These are phyloP conservation scores for Fusarium sp. DNA, from an alignment of 2,329 filamentous ascomycete genomes.

Conservation along the genomic window DNA sequence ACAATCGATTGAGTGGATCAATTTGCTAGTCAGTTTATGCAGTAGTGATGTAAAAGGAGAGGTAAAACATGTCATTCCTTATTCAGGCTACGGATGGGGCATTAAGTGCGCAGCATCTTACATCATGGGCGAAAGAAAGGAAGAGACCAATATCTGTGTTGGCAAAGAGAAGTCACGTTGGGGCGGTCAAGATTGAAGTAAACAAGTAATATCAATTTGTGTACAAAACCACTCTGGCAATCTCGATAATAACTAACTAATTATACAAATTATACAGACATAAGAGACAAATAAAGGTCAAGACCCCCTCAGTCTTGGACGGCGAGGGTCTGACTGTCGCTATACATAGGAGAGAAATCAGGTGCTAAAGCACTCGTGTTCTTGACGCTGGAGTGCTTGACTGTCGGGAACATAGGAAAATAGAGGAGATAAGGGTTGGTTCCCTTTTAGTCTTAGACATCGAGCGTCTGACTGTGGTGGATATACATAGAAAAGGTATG, in stretches of 20 bases:
- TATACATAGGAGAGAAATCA: conserved; percentile 17
- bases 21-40: background rate
- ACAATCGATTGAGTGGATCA: background rate
- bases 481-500: conserved; percentile 24
- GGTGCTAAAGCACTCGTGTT: background rate
- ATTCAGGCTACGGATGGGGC: background rate
- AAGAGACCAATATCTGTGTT: background rate
- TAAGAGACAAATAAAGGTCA: conserved; percentile 22
- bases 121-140: background rate
- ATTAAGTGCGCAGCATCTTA: background rate
- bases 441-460: conserved; percentile 5
- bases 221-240: background rate
- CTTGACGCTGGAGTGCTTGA: conserved; percentile 1
- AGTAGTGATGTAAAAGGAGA: background rate
- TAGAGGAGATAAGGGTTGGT: background rate
- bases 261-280: conserved; percentile 14
- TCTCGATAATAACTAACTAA: conserved; percentile 6
- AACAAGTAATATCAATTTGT: conserved; percentile 20
- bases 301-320: background rate
- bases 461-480: conserved; percentile 6
- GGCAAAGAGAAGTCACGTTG: background rate
- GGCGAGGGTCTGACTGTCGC: background rate
- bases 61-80: background rate
- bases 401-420: conserved; percentile 8
- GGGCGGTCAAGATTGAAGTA: background rate